phyloP scores from a whole-genome alignment of 441 rosid genomes.

The Pelargonium citronellum region DNA sequence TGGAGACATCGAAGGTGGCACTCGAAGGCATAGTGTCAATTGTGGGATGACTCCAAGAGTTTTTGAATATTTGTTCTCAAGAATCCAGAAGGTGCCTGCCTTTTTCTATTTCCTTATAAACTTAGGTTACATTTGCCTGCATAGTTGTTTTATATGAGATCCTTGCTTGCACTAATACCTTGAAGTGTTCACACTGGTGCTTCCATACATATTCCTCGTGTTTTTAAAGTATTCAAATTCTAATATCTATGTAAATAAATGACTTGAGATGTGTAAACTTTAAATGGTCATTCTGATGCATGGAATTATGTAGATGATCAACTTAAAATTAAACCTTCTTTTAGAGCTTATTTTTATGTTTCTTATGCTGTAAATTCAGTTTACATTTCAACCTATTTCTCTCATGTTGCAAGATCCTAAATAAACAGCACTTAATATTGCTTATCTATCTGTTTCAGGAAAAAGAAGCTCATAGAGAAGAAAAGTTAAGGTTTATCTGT shows the following conservation, averaged over 20 bases:
- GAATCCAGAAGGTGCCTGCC: constrained; percentile 72
- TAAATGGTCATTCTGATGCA: not conserved
- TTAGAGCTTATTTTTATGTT: not conserved
- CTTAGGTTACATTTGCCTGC: not conserved
- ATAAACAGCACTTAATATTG: not conserved
- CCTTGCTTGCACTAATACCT: not conserved
- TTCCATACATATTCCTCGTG: no score
- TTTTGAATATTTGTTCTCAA: constrained; percentile 79
- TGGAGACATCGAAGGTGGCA: constrained; percentile 95
- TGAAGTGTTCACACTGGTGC: not conserved
- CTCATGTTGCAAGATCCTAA: constrained; percentile 11
- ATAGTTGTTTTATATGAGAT: not conserved
- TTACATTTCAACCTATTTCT: not conserved
- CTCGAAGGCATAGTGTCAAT: constrained; percentile 86
- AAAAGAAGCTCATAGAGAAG: constrained; percentile 75
- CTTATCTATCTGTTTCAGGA: constrained; percentile 52
- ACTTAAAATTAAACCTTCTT: not conserved
- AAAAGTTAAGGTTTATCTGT: constrained; percentile 66
- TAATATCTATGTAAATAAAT: not conserved
- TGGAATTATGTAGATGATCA: not conserved
- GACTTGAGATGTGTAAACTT: not conserved
- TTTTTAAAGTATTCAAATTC: no score
- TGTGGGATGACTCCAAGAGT: constrained; percentile 98
- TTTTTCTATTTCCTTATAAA: not conserved
- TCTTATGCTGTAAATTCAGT: not conserved